Evolutionary conservation across 495 filamentous ascomycete species (phyloP).

Genomic region (Terfezia boudieri): DNA sequence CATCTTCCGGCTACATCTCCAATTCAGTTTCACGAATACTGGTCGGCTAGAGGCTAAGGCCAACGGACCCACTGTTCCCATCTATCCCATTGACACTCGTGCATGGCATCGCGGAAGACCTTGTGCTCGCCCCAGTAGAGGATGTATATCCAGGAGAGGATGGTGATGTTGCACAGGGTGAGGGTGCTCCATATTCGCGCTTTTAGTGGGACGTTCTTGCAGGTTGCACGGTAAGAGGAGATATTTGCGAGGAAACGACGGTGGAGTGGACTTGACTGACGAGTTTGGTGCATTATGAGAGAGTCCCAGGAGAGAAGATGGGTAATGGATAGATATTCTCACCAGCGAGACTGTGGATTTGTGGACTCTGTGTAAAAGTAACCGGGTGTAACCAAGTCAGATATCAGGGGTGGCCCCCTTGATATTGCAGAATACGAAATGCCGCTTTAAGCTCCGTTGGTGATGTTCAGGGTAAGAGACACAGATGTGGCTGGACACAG

Average conservation of each 20-base stretch:
- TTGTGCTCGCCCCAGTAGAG: slow-evolving; percentile 76
- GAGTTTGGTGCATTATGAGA: neutral
- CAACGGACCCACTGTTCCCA: slow-evolving; percentile 88
- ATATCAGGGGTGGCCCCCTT: too few species aligned
- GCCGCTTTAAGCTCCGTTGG: too few species aligned
- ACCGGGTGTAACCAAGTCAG: neutral
- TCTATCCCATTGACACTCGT: slow-evolving; percentile 52
- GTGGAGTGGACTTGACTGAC: neutral
- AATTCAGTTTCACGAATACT: neutral
- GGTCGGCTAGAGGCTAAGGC: neutral
- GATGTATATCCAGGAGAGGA: slow-evolving; percentile 49
- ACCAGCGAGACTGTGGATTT: too few species aligned
- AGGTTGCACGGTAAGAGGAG: neutral
- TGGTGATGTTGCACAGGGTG: slow-evolving; percentile 36
- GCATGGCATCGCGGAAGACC: slow-evolving; percentile 43
- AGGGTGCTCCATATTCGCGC: neutral
- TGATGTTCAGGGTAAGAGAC: too few species aligned
- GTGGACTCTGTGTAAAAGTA: too few species aligned
- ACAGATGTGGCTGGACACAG: too few species aligned
- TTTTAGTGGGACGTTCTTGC: neutral
- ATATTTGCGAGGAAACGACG: neutral
- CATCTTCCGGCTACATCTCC: slow-evolving; percentile 38
- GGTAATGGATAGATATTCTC: neutral
- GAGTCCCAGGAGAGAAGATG: neutral
- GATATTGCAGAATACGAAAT: too few species aligned